A percentile compares a stretch with the other conserved stretches of the same genome.
Conservation (phyloP, 75 land plant genomes). For the Adiantum capillusveneris region DNA sequence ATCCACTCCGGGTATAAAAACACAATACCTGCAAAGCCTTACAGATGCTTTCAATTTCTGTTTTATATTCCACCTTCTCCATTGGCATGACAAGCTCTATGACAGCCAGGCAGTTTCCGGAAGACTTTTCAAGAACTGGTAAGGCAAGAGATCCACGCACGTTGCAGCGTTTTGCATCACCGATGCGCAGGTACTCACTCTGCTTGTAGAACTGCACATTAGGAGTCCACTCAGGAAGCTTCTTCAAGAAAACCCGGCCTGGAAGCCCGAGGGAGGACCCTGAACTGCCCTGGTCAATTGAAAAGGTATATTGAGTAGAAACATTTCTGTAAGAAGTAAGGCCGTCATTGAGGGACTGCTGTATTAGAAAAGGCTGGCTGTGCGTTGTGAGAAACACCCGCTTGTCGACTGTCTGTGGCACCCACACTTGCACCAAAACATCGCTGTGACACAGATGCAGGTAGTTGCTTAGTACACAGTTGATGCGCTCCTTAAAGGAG, state of each 20-base stretch:
- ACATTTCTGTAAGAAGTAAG: slow-evolving; percentile 53
- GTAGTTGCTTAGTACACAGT: slow-evolving; percentile 17
- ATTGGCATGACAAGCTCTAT: slow-evolving; percentile 64
- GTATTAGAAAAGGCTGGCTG: slow-evolving; percentile 72
- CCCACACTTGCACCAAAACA: slow-evolving; percentile 71
- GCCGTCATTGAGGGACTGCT: slow-evolving; percentile 22
- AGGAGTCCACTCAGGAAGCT: slow-evolving; percentile 90
- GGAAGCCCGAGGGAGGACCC: slow-evolving; percentile 47
- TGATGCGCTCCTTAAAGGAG: background rate
- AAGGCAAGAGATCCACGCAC: slow-evolving; percentile 74
- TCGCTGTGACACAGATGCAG: slow-evolving; percentile 28
- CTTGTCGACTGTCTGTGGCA: slow-evolving; percentile 46
- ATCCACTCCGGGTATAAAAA: too few species aligned
- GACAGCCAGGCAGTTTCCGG: slow-evolving; percentile 64
- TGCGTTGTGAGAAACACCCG: slow-evolving; percentile 44
- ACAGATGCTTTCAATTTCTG: slow-evolving; percentile 72
- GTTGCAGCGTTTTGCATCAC: slow-evolving; percentile 49
- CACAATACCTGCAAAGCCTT: slow-evolving; percentile 61
- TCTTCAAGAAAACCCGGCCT: slow-evolving; percentile 65
- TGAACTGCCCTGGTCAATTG: slow-evolving; percentile 41
- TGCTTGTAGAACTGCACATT: slow-evolving; percentile 69
- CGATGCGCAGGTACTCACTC: slow-evolving; percentile 59
- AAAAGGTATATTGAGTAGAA: slow-evolving; percentile 48
- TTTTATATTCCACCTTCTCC: slow-evolving; percentile 46
- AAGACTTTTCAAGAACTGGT: slow-evolving; percentile 61